Evolutionary conservation across 306 rosid genomes (phyloP).

Genomic region (Trifolium fragiferum): DNA sequence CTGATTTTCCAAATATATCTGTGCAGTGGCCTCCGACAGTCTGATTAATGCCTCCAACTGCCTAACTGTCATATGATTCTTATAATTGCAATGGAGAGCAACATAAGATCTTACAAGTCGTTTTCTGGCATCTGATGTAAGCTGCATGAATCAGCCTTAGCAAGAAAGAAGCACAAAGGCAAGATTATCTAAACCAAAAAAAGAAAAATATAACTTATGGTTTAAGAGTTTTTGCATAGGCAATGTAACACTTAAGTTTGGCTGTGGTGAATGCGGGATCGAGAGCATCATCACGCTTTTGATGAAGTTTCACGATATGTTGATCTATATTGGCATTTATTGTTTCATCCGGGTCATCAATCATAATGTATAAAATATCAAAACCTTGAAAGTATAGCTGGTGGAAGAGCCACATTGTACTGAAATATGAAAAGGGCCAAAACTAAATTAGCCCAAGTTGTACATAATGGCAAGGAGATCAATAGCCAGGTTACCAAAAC

Average conservation of each 20-base stretch:
- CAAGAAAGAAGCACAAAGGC: slow-evolving; percentile 14
- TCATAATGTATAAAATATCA: slow-evolving; percentile 95
- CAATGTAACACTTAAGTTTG: slow-evolving; percentile 81
- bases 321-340: slow-evolving; percentile 93
- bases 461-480: not conserved
- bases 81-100: slow-evolving; percentile 54
- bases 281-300: slow-evolving; percentile 79
- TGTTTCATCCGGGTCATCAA: slow-evolving; percentile 94
- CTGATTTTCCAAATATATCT: slow-evolving; percentile 78
- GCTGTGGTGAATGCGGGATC: slow-evolving; percentile 80
- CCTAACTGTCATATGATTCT: slow-evolving; percentile 96
- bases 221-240: slow-evolving; percentile 88
- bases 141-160: slow-evolving; percentile 58
- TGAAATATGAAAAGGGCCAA: slow-evolving; percentile 50
- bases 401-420: slow-evolving; percentile 99
- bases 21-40: slow-evolving; percentile 91
- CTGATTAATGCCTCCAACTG: slow-evolving; percentile 97
- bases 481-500: slow-evolving; percentile 4
- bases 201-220: slow-evolving; percentile 66
- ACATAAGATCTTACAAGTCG: slow-evolving; percentile 92
- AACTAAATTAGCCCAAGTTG: slow-evolving; percentile 36
- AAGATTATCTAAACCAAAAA: slow-evolving; percentile 10
- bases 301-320: slow-evolving; percentile 91
- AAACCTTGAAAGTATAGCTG: slow-evolving; percentile 97
- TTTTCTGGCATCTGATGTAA: slow-evolving; percentile 73